Conservation (phyloP, 2,329 filamentous ascomycete species). For the Paraconiothyrium sp. region DNA sequence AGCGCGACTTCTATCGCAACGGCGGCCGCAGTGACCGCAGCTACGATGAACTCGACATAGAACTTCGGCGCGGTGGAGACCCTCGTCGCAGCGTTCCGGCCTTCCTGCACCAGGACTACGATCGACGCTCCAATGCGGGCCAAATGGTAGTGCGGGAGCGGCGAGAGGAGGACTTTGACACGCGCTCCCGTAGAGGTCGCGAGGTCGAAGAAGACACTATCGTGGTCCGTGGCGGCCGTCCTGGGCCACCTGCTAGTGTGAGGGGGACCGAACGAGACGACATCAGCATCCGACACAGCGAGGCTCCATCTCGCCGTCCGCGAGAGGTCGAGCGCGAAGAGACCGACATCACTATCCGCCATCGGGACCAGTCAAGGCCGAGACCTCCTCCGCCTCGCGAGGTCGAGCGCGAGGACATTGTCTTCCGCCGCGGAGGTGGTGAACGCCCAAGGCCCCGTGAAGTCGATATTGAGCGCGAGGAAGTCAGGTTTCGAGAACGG, state of each 20-base stretch:
- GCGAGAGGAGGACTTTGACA: constrained; percentile 52
- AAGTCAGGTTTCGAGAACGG: constrained; percentile 59
- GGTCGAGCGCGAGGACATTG: constrained; percentile 52
- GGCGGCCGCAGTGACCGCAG: constrained; percentile 52
- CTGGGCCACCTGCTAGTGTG: constrained; percentile 35
- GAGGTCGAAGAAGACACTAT: constrained; percentile 55
- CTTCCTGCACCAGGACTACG: constrained; percentile 61
- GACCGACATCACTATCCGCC: constrained; percentile 47
- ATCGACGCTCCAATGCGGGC: constrained; percentile 56
- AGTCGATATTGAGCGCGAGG: constrained; percentile 53
- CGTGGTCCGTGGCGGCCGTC: constrained; percentile 44
- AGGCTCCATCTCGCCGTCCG: constrained; percentile 45
- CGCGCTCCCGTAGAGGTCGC: constrained; percentile 44
- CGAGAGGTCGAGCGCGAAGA: constrained; percentile 46
- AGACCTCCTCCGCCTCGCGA: constrained; percentile 42
- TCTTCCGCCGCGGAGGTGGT: constrained; percentile 55
- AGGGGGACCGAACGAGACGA: constrained; percentile 49
- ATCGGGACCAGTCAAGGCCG: constrained; percentile 48
- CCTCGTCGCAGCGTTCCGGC: constrained; percentile 57
- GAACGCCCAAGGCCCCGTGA: constrained; percentile 48
- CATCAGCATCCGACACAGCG: constrained; percentile 50
- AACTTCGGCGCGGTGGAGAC: constrained; percentile 51
- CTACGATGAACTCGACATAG: constrained; percentile 62
- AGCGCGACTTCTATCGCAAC: constrained; percentile 60
- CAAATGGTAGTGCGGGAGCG: constrained; percentile 57